Conservation (phyloP, 345 rosid species). For the Chamaenerion angustifolium region DNA sequence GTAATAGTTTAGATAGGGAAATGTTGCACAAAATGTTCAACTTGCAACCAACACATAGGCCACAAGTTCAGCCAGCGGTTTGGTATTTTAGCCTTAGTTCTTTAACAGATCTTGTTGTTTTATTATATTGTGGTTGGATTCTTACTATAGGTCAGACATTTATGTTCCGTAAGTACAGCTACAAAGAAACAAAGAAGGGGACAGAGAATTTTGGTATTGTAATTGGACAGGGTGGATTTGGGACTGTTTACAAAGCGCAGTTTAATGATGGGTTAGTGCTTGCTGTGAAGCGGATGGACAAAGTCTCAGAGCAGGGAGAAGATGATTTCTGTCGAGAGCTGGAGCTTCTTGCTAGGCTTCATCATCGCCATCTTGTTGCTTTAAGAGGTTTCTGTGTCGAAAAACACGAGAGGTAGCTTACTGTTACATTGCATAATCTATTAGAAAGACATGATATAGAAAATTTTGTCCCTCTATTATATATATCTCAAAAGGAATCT, state of each 20-base stretch:
- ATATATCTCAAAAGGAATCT: neutral
- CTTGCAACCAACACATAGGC: too few species aligned
- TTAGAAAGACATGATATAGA: neutral
- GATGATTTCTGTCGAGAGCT: constrained; percentile 84
- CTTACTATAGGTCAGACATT: constrained; percentile 40
- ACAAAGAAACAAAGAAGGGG: constrained; percentile 67
- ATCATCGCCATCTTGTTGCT: constrained; percentile 92
- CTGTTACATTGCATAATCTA: neutral
- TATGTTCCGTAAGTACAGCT: constrained; percentile 63
- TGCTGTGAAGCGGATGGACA: constrained; percentile 78
- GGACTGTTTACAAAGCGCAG: constrained; percentile 72
- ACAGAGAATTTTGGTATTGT: constrained; percentile 53
- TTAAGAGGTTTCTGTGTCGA: constrained; percentile 75
- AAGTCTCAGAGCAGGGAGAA: constrained; percentile 65
- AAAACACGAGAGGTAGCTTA: constrained; percentile 55
- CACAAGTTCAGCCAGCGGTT: neutral
- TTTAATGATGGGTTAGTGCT: constrained; percentile 51
- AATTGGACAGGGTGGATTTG: constrained; percentile 88
- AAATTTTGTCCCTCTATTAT: neutral
- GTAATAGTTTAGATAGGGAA: too few species aligned
- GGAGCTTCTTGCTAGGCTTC: constrained; percentile 88
- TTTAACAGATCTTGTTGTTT: too few species aligned
- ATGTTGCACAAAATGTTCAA: too few species aligned
- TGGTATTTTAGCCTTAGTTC: too few species aligned
- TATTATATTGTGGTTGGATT: constrained; percentile 1